A percentile compares a stretch with the other conserved stretches of the same genome.
These are phyloP conservation scores for Globisporangium parvum DNA, from an alignment of 352 stramenopile species.

Conservation along the genomic window DNA sequence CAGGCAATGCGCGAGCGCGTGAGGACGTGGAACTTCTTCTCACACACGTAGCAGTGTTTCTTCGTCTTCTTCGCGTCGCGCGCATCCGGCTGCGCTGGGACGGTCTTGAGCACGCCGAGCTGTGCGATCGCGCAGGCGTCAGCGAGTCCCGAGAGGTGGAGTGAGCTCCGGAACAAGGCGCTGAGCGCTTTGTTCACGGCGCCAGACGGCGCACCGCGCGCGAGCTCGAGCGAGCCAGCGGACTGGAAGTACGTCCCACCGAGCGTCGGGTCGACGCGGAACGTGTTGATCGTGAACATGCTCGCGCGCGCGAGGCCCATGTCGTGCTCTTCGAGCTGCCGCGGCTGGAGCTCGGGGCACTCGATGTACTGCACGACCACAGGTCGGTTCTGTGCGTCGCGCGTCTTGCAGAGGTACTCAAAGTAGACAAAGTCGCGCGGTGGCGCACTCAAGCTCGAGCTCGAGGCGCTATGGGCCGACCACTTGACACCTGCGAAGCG, in stretches of 20 bases:
- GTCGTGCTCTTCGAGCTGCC: slow-evolving; percentile 29
- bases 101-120: slow-evolving; percentile 9
- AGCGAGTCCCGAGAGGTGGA: slow-evolving; percentile 9
- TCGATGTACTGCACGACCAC: slow-evolving; percentile 21
- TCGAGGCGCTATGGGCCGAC: slow-evolving; percentile 23
- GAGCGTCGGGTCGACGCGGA: slow-evolving; percentile 1
- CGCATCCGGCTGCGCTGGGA: background rate
- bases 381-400: slow-evolving; percentile 23
- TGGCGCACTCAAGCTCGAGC: slow-evolving; percentile 15
- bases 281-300: slow-evolving; percentile 13
- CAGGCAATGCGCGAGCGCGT: slow-evolving; percentile 10
- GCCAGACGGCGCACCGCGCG: background rate
- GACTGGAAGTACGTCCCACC: slow-evolving; percentile 7
- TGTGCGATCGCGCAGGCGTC: slow-evolving; percentile 11
- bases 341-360: slow-evolving; percentile 14
- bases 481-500: slow-evolving; percentile 49
- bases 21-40: slow-evolving; percentile 24
- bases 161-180: slow-evolving; percentile 1
- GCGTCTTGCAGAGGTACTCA: slow-evolving; percentile 26
- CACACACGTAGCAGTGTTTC: slow-evolving; percentile 19
- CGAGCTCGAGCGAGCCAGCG: slow-evolving; percentile 1
- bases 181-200: slow-evolving; percentile 1
- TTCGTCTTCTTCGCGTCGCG: slow-evolving; percentile 2
- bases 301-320: slow-evolving; percentile 13
- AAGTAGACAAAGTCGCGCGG: slow-evolving; percentile 39